Percentiles rank a stretch among this genome's conserved stretches.
phyloP scores from a whole-genome alignment of 2,329 filamentous ascomycete genomes.

The Xylaria hypoxylon region DNA sequence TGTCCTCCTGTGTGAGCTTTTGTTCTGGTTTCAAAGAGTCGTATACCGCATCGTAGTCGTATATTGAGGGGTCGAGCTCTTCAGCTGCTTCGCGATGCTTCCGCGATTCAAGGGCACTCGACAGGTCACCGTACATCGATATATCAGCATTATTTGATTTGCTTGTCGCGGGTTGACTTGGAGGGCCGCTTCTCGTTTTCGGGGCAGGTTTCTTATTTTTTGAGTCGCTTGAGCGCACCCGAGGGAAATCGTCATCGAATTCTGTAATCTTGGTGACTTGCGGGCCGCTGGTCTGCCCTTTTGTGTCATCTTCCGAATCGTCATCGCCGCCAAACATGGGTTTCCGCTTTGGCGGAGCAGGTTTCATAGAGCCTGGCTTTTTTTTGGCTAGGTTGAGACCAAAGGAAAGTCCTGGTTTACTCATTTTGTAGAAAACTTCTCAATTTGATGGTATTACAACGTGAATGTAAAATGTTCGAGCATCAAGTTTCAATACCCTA shows the following conservation, averaged over 20 bases:
- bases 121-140: slow-evolving; percentile 72
- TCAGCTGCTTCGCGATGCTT: slow-evolving; percentile 74
- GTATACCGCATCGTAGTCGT: slow-evolving; percentile 87
- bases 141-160: slow-evolving; percentile 58
- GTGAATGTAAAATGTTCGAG: slow-evolving; percentile 13
- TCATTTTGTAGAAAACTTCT: slow-evolving; percentile 43
- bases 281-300: slow-evolving; percentile 49
- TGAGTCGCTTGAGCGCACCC: slow-evolving; percentile 43
- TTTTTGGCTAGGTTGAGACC: slow-evolving; percentile 73
- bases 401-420: slow-evolving; percentile 58
- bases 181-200: slow-evolving; percentile 49
- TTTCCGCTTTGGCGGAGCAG: slow-evolving; percentile 63
- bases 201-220: slow-evolving; percentile 49
- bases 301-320: slow-evolving; percentile 65
- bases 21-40: slow-evolving; percentile 78
- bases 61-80: slow-evolving; percentile 77
- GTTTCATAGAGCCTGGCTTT: slow-evolving; percentile 64
- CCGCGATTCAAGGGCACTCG: slow-evolving; percentile 71
- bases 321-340: slow-evolving; percentile 68
- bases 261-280: slow-evolving; percentile 70
- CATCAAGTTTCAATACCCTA: neutral
- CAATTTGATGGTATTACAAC: neutral
- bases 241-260: slow-evolving; percentile 60
- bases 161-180: slow-evolving; percentile 57
- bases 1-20: slow-evolving; percentile 61